Conservation (phyloP, 305 asterid species). For the Solanum hybrid region DNA sequence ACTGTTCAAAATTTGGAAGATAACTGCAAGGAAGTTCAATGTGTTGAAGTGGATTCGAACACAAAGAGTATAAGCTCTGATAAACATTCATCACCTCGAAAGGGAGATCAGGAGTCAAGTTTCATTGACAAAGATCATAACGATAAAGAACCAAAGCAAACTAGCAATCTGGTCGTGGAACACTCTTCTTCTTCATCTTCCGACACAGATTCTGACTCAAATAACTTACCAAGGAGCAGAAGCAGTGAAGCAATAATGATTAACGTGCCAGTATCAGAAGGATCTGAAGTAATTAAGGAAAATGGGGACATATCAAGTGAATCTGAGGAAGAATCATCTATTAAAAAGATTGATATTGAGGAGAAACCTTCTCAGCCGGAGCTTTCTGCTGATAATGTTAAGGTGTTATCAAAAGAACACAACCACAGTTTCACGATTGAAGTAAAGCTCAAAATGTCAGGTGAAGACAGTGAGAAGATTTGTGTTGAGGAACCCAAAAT, state of each 20-base stretch:
- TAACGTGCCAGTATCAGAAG: conserved; percentile 17
- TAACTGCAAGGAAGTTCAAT: conserved; percentile 56
- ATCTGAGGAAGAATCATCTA: conserved; percentile 2
- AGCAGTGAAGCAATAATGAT: conserved; percentile 37
- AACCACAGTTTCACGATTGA: conserved; percentile 6
- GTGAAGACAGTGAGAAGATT: not conserved
- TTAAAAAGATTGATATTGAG: conserved; percentile 6
- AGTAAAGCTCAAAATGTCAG: conserved; percentile 11
- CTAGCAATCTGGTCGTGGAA: conserved; percentile 7
- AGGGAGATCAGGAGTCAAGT: conserved; percentile 15
- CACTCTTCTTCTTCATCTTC: conserved; percentile 31
- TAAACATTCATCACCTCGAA: conserved; percentile 14
- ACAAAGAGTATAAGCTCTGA: conserved; percentile 8
- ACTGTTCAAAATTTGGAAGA: conserved; percentile 28
- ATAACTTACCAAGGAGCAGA: conserved; percentile 30
- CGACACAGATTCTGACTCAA: conserved; percentile 24
- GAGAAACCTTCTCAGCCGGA: conserved; percentile 14
- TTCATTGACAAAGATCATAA: not conserved
- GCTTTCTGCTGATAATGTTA: conserved; percentile 7
- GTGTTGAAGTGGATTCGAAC: conserved; percentile 35
- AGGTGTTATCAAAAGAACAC: conserved; percentile 14
- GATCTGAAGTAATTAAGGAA: conserved; percentile 16
- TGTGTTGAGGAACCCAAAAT: not conserved
- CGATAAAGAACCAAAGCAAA: not conserved
- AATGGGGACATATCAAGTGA: conserved; percentile 14